phyloP scores from a whole-genome alignment of 441 rosid genomes.

The Pelargonium exstipulatum region DNA sequence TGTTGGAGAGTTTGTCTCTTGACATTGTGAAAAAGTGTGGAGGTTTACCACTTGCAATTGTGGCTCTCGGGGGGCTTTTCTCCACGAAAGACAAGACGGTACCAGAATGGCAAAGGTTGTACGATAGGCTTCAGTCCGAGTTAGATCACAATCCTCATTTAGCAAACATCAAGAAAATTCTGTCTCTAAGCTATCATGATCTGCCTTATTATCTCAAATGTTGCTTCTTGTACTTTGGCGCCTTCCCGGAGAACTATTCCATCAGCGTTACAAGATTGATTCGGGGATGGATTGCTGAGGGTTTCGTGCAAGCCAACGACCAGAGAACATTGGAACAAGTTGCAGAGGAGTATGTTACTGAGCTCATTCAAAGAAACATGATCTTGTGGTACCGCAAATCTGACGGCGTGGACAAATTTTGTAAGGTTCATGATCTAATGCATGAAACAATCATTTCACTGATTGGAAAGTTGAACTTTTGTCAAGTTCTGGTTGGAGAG shows the following conservation, averaged over 20 bases:
- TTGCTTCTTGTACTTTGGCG: slow-evolving; percentile 11
- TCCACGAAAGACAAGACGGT: background rate
- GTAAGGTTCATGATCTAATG: background rate
- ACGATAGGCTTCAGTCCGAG: background rate
- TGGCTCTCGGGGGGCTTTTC: slow-evolving; percentile 6
- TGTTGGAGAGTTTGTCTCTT: background rate
- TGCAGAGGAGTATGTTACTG: slow-evolving; percentile 6
- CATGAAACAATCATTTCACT: background rate
- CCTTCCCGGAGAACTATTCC: background rate
- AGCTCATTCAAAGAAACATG: slow-evolving; percentile 12
- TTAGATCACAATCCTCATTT: background rate
- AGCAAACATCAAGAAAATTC: background rate
- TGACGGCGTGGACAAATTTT: background rate
- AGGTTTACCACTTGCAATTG: slow-evolving; percentile 19
- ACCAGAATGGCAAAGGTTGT: slow-evolving; percentile 1
- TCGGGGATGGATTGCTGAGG: slow-evolving; percentile 4
- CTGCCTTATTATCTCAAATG: slow-evolving; percentile 7
- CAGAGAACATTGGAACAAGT: background rate
- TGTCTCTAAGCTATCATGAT: slow-evolving; percentile 1
- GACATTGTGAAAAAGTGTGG: slow-evolving; percentile 5
- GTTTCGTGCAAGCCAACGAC: background rate
- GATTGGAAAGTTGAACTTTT: background rate
- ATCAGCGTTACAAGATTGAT: background rate
- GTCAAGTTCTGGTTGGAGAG: background rate
- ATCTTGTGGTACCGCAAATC: slow-evolving; percentile 2